phyloP scores from a whole-genome alignment of 2,329 filamentous ascomycete species.

The Pyrenophora seminiperda region DNA sequence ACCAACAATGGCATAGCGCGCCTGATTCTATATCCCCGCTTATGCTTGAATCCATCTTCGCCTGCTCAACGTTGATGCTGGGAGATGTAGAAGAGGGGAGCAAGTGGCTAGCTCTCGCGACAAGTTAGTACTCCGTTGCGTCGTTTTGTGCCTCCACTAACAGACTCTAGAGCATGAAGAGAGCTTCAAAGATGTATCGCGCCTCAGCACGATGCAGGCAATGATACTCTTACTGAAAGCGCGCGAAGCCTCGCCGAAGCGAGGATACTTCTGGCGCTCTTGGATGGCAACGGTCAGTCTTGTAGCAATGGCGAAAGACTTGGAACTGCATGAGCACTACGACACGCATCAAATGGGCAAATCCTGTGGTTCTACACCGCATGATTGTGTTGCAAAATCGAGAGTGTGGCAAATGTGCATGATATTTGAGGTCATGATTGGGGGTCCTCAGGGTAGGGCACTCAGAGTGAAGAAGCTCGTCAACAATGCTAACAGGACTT shows the following conservation, averaged over 20 bases:
- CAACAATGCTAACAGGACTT: constrained; percentile 10
- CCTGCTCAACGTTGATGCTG: constrained; percentile 81
- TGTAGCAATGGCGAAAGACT: constrained; percentile 89
- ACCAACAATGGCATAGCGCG: constrained; percentile 86
- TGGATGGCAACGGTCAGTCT: constrained; percentile 96
- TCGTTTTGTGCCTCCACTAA: constrained; percentile 17
- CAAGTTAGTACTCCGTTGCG: constrained; percentile 63
- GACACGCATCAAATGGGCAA: constrained; percentile 75
- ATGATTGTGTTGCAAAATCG: constrained; percentile 83
- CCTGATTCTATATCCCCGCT: constrained; percentile 86
- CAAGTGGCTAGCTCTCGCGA: constrained; percentile 90
- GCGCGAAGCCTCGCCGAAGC: constrained; percentile 86
- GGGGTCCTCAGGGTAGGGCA: constrained; percentile 80
- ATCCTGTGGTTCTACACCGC: constrained; percentile 68
- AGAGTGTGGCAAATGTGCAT: constrained; percentile 90
- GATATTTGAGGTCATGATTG: constrained; percentile 88
- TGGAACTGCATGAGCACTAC: constrained; percentile 86
- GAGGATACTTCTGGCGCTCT: constrained; percentile 94
- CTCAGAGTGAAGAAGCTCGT: no score
- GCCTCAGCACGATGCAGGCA: constrained; percentile 89
- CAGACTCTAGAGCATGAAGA: constrained; percentile 74
- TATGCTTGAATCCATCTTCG: constrained; percentile 87
- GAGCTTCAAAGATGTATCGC: constrained; percentile 89
- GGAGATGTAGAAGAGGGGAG: constrained; percentile 84
- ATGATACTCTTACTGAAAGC: constrained; percentile 87